phyloP scores from a whole-genome alignment of 192 early-diverging fungal species.

The Paraglomus occultum region DNA sequence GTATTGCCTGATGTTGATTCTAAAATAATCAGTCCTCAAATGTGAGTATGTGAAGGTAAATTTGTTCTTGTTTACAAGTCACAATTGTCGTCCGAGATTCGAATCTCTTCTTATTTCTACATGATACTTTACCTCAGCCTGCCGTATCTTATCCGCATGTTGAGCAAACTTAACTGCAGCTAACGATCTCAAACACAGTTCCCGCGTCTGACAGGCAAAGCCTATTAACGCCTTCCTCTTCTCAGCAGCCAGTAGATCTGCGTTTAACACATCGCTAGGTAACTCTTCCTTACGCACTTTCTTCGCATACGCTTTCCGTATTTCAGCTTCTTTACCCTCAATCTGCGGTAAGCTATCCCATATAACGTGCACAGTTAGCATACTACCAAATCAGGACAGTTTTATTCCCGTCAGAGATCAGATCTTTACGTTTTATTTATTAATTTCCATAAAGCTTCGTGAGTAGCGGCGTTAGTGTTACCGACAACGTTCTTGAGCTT shows the following conservation, averaged over 20 bases:
- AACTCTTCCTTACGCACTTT: neutral
- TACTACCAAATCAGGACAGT: neutral
- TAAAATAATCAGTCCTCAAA: neutral
- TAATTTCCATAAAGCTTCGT: neutral
- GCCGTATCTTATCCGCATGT: conserved; percentile 66
- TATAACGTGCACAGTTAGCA: neutral
- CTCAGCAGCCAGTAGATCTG: conserved; percentile 42
- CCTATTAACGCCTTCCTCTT: conserved; percentile 61
- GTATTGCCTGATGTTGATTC: conserved; percentile 26
- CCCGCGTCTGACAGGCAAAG: conserved; percentile 59
- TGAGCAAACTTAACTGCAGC: conserved; percentile 76
- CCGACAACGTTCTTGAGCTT: neutral
- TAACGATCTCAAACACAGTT: conserved; percentile 69
- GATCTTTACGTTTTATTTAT: neutral
- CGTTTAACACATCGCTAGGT: neutral
- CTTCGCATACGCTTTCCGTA: neutral
- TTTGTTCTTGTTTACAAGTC: neutral
- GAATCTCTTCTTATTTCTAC: neutral
- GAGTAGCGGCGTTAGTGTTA: neutral
- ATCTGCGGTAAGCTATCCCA: no score
- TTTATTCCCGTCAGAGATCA: neutral
- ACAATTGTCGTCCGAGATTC: neutral
- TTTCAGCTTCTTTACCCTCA: no score
- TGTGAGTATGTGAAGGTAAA: neutral
- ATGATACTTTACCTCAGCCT: conserved; percentile 54